Evolutionary conservation across 768 basidiomycete species (phyloP).

Genomic region (Cyclocybe aegerita): DNA sequence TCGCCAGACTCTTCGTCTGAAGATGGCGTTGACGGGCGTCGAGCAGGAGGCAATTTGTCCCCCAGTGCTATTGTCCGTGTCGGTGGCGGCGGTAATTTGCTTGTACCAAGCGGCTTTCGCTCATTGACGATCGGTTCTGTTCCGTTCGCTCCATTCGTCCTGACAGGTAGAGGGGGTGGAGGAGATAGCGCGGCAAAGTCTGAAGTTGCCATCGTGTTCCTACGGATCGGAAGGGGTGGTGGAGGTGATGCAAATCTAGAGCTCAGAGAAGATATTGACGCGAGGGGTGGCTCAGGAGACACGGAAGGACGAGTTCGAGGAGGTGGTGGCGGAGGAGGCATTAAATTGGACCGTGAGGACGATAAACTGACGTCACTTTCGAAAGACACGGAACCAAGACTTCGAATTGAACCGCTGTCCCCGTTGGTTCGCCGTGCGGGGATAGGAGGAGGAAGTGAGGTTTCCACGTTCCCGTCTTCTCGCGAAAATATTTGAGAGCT

Average conservation of each 20-base stretch:
- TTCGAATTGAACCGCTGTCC: background rate
- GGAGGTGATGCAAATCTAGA: conserved; percentile 26
- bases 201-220: conserved; percentile 22
- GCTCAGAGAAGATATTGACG: conserved; percentile 11
- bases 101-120: conserved; percentile 37
- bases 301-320: conserved; percentile 20
- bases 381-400: conserved; percentile 1
- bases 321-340: conserved; percentile 24
- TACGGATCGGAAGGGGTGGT: conserved; percentile 48
- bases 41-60: conserved; percentile 66
- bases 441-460: conserved; percentile 33
- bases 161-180: conserved; percentile 26
- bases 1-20: conserved; percentile 57
- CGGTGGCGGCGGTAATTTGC: conserved; percentile 67
- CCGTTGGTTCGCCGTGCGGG: background rate
- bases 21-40: conserved; percentile 43
- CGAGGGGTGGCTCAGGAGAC: conserved; percentile 14
- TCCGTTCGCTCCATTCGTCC: conserved; percentile 18
- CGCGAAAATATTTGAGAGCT: too few relatives aligned
- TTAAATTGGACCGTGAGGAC: conserved; percentile 5
- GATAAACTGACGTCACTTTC: conserved; percentile 12
- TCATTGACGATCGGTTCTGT: conserved; percentile 26
- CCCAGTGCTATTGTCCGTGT: conserved; percentile 70
- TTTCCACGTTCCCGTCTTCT: background rate
- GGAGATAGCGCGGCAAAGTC: conserved; percentile 17